phyloP scores from a whole-genome alignment of 2,329 filamentous ascomycete species.

The Penicillium sp. region DNA sequence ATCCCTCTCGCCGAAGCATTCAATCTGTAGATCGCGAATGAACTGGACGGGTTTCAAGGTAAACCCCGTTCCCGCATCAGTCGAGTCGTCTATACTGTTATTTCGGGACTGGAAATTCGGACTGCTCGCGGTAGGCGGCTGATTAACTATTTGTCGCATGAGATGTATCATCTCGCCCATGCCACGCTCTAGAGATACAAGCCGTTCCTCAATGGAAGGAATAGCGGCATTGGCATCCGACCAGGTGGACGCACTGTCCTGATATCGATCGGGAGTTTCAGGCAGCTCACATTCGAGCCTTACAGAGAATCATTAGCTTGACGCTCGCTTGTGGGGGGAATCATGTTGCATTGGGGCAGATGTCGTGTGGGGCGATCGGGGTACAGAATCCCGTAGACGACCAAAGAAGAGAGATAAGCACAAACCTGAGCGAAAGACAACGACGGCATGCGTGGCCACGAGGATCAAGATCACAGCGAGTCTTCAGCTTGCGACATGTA shows the following conservation, averaged over 20 bases:
- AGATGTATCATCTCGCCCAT: conserved; percentile 38
- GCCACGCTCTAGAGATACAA: conserved; percentile 32
- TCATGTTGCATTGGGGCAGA: neutral
- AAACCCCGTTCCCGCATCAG: conserved; percentile 22
- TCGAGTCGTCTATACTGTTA: conserved; percentile 26
- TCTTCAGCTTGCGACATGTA: conserved; percentile 40
- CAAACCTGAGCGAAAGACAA: conserved; percentile 38
- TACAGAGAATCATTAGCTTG: conserved; percentile 10
- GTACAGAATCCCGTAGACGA: neutral
- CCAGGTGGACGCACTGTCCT: conserved; percentile 33
- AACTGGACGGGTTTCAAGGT: conserved; percentile 33
- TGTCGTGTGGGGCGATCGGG: neutral
- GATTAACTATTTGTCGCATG: conserved; percentile 34
- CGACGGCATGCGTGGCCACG: conserved; percentile 38
- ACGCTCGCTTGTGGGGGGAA: neutral
- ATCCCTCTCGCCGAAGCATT: conserved; percentile 31
- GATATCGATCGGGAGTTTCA: conserved; percentile 34
- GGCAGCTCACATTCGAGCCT: conserved; percentile 39
- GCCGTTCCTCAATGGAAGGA: conserved; percentile 36
- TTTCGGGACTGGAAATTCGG: conserved; percentile 21
- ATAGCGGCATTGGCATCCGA: conserved; percentile 31
- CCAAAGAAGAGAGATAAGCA: conserved; percentile 1
- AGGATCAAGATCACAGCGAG: conserved; percentile 37
- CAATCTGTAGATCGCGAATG: conserved; percentile 33
- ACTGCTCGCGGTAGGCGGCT: conserved; percentile 20